These are phyloP conservation scores for Cucurbita pepo DNA, from an alignment of 306 rosid species.

Conservation along the genomic window DNA sequence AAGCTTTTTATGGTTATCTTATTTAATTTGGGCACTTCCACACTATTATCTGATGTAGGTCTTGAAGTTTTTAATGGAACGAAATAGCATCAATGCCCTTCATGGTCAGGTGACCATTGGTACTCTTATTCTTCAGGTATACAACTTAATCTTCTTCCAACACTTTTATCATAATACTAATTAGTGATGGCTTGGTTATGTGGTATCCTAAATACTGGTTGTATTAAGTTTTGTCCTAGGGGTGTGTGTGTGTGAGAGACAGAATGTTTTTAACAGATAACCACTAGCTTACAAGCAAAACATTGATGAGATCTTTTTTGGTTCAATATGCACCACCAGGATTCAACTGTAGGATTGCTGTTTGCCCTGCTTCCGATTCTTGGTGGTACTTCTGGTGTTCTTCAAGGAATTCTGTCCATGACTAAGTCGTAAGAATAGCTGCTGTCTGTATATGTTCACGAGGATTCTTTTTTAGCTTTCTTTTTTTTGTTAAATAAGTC, in stretches of 20 bases:
- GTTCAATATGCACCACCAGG: slow-evolving; percentile 32
- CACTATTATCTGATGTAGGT: slow-evolving; percentile 34
- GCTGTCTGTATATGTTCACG: slow-evolving; percentile 7
- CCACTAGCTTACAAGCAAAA: background rate
- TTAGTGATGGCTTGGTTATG: background rate
- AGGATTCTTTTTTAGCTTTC: background rate
- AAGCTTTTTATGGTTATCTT: background rate
- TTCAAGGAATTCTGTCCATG: slow-evolving; percentile 90
- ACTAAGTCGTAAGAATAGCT: slow-evolving; percentile 56
- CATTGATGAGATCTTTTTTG: background rate
- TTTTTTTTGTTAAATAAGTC: background rate
- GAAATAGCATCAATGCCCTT: slow-evolving; percentile 58
- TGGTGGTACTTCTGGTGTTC: slow-evolving; percentile 88
- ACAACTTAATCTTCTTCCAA: background rate
- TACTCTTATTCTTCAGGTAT: slow-evolving; percentile 80
- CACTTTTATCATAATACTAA: background rate
- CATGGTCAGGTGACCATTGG: slow-evolving; percentile 95
- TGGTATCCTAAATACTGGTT: slow-evolving; percentile 2
- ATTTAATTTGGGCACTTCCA: slow-evolving; percentile 5
- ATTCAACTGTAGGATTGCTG: slow-evolving; percentile 93
- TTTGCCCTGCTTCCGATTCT: slow-evolving; percentile 91
- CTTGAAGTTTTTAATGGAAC: slow-evolving; percentile 87
- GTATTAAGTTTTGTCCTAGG: background rate
- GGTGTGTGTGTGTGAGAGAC: background rate
- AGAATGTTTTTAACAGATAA: background rate